Base-by-base conservation (phyloP, 1,139 yeast genomes). In the Pichia sp. region DNA sequence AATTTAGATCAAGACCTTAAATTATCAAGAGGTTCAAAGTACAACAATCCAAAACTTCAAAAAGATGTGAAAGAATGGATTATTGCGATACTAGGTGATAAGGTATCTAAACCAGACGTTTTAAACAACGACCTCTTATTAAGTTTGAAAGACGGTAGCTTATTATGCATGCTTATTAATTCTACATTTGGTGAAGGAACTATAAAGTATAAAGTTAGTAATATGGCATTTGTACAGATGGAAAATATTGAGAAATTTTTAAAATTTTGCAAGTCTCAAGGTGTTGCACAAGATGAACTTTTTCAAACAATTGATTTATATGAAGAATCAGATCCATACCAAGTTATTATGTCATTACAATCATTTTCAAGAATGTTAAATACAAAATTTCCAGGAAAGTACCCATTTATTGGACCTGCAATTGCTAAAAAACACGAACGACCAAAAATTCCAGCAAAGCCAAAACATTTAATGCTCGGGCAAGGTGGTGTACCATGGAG, bases 241-340 rank as follows among this genome's bases (percentile, higher is more conserved):
- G 95, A 87, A 57, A 86, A 86, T 54, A 85, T 87, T 31, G 78
- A 87, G 33, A 74, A 77, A 48, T 87, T 86, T 55, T 64, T 87
- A 27, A 62, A 68, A 14, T 74, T 80, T 38, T 78, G 86, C 41
- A 72, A 76, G 47, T 39, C 55, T 3, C 65, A 80, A 34, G 91
- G 93, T 1, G 79, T 87, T 4, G 87, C 91, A 5, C 86, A 83
- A 49, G 89, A 85, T 56, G 96, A 87, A 57, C 64, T 83, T 36
- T 87, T 87, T 57, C 91, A 83, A 52, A 86, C 95, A 0, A 74
- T 83, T 7, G 96, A 87, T 56, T 65, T 87, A 45, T 86, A 65
- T 52, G 95, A 87, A 55, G 61, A 65, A 27, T 72, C 74, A 50
- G 95, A 87, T 59, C 88, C 91, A 0, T 80, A 84, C 38, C 89